Percentiles rank a stretch among this genome's conserved stretches.
These are phyloP conservation scores for Spergularia bocconei DNA, from an alignment of 148 eudicot species.

Conservation along the genomic window DNA sequence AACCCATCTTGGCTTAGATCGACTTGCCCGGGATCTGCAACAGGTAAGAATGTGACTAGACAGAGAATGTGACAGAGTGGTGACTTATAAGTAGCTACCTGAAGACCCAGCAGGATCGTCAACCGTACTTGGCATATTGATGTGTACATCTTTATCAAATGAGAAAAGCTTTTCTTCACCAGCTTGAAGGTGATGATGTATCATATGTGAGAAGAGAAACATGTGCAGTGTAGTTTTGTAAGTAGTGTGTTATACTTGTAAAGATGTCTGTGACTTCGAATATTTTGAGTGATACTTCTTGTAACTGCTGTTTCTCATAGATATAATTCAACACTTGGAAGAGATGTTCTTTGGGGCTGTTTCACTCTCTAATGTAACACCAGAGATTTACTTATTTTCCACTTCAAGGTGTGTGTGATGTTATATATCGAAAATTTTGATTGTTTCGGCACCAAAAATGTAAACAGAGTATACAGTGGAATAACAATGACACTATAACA, in stretches of 20 bases:
- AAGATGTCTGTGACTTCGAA: neutral
- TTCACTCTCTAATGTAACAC: neutral
- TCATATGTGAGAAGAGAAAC: slow-evolving; percentile 1
- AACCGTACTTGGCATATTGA: neutral
- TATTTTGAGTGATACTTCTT: too few species aligned
- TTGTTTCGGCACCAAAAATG: neutral
- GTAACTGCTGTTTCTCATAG: too few species aligned
- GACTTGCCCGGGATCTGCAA: neutral
- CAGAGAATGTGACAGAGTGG: neutral
- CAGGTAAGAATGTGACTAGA: neutral
- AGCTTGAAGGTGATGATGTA: neutral
- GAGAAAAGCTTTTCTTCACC: neutral
- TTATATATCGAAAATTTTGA: neutral
- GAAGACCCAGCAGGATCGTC: neutral
- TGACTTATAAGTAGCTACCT: neutral
- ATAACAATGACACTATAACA: neutral
- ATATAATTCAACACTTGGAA: neutral
- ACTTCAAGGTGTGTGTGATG: neutral
- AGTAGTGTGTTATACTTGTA: neutral
- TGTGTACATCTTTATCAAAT: neutral
- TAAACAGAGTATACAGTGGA: neutral
- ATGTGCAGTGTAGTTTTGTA: neutral
- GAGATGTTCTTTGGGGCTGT: neutral
- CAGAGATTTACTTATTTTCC: neutral
- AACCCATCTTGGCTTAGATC: neutral